These are phyloP conservation scores for Bacidia gigantensis DNA, from an alignment of 495 filamentous ascomycete genomes.

Conservation along the genomic window DNA sequence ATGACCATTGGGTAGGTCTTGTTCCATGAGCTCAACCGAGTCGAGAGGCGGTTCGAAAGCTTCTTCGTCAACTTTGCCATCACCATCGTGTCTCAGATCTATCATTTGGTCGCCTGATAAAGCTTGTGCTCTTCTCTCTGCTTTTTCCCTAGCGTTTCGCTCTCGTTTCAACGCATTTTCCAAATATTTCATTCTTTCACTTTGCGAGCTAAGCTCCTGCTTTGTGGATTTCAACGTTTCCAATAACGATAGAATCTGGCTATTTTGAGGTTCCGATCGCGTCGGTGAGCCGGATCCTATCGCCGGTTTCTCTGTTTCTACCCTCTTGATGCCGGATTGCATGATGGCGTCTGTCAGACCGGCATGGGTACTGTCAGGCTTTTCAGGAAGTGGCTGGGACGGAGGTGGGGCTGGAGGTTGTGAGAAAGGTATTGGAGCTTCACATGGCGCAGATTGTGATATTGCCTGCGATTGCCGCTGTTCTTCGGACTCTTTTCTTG, in stretches of 20 bases:
- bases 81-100: slow-evolving; percentile 10
- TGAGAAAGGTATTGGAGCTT: slow-evolving; percentile 51
- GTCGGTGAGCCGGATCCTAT: slow-evolving; percentile 45
- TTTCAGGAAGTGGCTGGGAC: slow-evolving; percentile 79
- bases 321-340: slow-evolving; percentile 51
- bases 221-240: slow-evolving; percentile 69
- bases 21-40: slow-evolving; percentile 12
- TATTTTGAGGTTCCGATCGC: slow-evolving; percentile 47
- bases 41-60: slow-evolving; percentile 25
- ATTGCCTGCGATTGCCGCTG: slow-evolving; percentile 32
- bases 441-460: slow-evolving; percentile 41
- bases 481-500: slow-evolving; percentile 27
- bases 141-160: slow-evolving; percentile 62
- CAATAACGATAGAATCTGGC: slow-evolving; percentile 64
- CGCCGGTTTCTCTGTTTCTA: slow-evolving; percentile 62
- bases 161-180: slow-evolving; percentile 70
- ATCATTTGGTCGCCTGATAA: slow-evolving; percentile 35
- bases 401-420: slow-evolving; percentile 86
- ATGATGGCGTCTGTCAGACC: slow-evolving; percentile 28
- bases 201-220: slow-evolving; percentile 67
- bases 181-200: slow-evolving; percentile 61
- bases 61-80: slow-evolving; percentile 19
- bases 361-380: slow-evolving; percentile 54
- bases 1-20: slow-evolving; percentile 11
- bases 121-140: slow-evolving; percentile 65